Evolutionary conservation across 192 early-diverging fungal genomes (phyloP), one percentile per base, ranked within the genome.

Genomic region (Chytriomyces hyalinus): DNA sequence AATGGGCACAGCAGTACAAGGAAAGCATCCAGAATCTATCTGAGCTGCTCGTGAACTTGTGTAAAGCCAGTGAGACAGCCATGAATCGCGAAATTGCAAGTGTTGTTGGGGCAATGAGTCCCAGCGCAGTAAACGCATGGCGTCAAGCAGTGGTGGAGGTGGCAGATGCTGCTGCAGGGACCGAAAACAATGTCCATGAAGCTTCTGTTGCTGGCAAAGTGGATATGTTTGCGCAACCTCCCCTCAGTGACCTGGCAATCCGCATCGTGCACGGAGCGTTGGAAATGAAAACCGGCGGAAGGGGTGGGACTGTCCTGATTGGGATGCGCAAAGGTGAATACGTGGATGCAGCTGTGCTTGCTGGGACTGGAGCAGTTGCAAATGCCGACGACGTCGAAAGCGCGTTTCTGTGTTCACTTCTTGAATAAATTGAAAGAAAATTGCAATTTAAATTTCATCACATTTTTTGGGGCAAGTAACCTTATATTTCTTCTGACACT

Each of bases 231-330:
- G 63, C 61, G 6, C 17, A 10, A n/a, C 44, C 48, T 15, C 63
- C 73, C 7, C 44, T 78, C 9, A 50, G 49, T 2, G 77, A 78
- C 49, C 10, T 78, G 17, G 67, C 68, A 4, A 63, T 78, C 22
- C 77, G 77, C 2, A 7, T 78, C 7, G 59, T 72, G 36, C 22
- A 70, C 11, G 67, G 24, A 6, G 68, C 61, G 6, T 72, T 78
- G 77, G 68, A 72, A 47, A 24, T 24, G 15, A 44, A 60, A 36
- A 65, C 62, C 22, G 49, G 48, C 28, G 77, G 68, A 28, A 44
- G 62, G 49, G 77, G 68, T n/a, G 68, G 68, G 28, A 78, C 77
- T 6, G 69, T 78, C 46, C 53, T 78, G 62, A 70, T 78, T 9
- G 77, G 77, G 24, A 70, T 70, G 67, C 7, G 68, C 61, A 61